phyloP scores from a whole-genome alignment of 176 grass and related monocot genomes.

The Hordeum vulgare region MorexV3_pseudomolecules_assembly NC_058520.1:38385998-38386497 shows the following conservation, averaged over 20 bases:
- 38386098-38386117: not conserved
- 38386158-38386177: constrained; percentile 22
- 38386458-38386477: not conserved
- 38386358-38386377: not conserved
- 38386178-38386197: not conserved
- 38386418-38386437: constrained; percentile 39
- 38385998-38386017: constrained; percentile 9
- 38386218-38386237: constrained; percentile 16
- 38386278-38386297: not conserved
- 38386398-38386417: not conserved
- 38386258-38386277: constrained; percentile 36
- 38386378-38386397: not conserved
- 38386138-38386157: constrained; percentile 44
- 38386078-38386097: not conserved
- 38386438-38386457: constrained; percentile 2
- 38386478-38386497: not conserved
- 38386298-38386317: not conserved
- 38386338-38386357: constrained; percentile 16
- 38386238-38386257: constrained; percentile 49
- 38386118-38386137: constrained; percentile 46
- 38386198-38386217: not conserved
- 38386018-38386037: not conserved
- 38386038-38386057: not conserved
- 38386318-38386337: constrained; percentile 15
- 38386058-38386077: not conserved